Conservation (phyloP, 805 yeast genomes). For the Hanseniaspora lindneri region DNA sequence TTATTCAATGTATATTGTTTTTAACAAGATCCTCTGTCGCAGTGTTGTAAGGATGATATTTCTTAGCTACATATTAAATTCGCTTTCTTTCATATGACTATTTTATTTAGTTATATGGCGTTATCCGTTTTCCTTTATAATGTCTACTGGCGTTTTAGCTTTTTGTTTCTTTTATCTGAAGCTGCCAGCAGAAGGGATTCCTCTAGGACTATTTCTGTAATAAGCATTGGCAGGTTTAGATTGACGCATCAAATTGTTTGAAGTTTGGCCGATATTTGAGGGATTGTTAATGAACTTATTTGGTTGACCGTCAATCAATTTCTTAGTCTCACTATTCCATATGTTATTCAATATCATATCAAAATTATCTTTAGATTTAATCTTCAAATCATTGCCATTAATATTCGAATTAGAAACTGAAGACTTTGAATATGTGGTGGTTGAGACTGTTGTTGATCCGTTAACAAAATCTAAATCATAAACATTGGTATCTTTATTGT, state of each 20-base stretch:
- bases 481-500: conserved; percentile 6
- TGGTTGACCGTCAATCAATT: conserved; percentile 7
- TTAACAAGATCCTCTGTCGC: background rate
- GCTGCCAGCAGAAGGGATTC: conserved; percentile 5
- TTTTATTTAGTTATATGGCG: no score
- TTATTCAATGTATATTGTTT: background rate
- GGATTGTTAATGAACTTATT: background rate
- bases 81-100: no score
- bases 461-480: conserved; percentile 1
- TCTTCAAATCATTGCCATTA: background rate
- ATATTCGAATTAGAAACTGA: background rate
- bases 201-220: conserved; percentile 14
- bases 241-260: conserved; percentile 14
- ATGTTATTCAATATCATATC: conserved; percentile 11
- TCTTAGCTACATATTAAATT: no score
- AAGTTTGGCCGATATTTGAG: background rate
- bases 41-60: no score
- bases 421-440: conserved; percentile 1
- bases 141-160: background rate
- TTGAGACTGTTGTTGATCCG: background rate
- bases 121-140: no score
- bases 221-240: background rate
- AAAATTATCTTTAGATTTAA: background rate
- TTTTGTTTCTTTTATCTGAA: background rate
- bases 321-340: conserved; percentile 14